A percentile compares a stretch with the other conserved stretches of the same genome.
Evolutionary conservation across 805 yeast species (phyloP).

Genomic region (Ogataea sp.): DNA sequence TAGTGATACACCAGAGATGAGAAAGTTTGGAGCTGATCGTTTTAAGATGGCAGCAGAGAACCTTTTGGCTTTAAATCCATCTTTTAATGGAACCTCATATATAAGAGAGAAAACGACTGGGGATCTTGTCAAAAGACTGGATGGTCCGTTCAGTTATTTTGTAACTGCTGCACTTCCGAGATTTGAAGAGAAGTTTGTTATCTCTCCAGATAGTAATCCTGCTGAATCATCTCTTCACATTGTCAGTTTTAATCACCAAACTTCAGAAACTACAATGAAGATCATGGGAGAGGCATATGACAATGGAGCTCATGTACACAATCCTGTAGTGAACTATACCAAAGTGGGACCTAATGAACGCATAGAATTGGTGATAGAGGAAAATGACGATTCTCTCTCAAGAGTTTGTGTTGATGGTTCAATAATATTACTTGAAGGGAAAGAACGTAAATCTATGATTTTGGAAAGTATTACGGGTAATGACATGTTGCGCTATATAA

Average conservation of each 20-base stretch:
- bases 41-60: slow-evolving; percentile 61
- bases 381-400: slow-evolving; percentile 25
- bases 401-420: slow-evolving; percentile 67
- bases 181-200: slow-evolving; percentile 53
- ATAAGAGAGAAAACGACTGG: slow-evolving; percentile 10
- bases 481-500: not conserved
- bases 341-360: slow-evolving; percentile 23
- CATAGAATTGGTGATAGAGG: no score
- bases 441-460: not conserved
- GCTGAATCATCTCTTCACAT: slow-evolving; percentile 34
- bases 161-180: slow-evolving; percentile 45
- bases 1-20: slow-evolving; percentile 60
- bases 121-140: slow-evolving; percentile 5
- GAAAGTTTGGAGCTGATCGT: slow-evolving; percentile 55
- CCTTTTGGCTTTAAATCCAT: slow-evolving; percentile 42
- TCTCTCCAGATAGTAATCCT: slow-evolving; percentile 53
- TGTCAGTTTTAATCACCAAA: slow-evolving; percentile 33
- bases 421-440: slow-evolving; percentile 22
- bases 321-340: slow-evolving; percentile 40
- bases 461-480: not conserved
- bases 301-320: slow-evolving; percentile 44
- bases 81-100: slow-evolving; percentile 35
- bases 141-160: slow-evolving; percentile 50
- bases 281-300: slow-evolving; percentile 52
- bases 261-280: slow-evolving; percentile 33